Evolutionary conservation across 2,329 filamentous ascomycete species (phyloP).

Genomic region (Phoma herbarum): DNA sequence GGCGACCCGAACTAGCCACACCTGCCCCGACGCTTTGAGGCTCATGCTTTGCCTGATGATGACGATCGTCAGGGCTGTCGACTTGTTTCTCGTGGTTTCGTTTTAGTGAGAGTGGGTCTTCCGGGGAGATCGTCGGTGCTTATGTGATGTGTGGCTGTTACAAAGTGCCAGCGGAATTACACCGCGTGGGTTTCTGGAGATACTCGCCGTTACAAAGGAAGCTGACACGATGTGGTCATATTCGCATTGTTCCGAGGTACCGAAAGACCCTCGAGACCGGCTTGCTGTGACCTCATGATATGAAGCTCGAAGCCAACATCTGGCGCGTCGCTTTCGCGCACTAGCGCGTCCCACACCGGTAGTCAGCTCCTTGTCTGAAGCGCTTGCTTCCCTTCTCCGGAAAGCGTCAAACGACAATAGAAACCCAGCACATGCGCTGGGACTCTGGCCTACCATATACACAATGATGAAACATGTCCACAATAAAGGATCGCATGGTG

Average conservation of each 20-base stretch:
- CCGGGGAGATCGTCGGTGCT: slow-evolving; percentile 6
- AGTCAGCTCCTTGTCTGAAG: too few species aligned
- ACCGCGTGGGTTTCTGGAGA: neutral
- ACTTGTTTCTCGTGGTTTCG: neutral
- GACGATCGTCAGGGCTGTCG: neutral
- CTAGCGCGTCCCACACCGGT: neutral
- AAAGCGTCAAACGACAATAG: too few species aligned
- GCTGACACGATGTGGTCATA: neutral
- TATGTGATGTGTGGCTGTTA: neutral
- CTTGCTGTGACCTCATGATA: neutral
- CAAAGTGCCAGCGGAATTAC: neutral
- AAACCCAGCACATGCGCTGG: too few species aligned
- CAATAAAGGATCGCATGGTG: too few species aligned
- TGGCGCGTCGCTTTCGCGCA: neutral
- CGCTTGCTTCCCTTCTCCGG: too few species aligned
- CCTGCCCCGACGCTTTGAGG: neutral
- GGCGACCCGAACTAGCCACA: neutral
- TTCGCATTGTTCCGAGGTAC: neutral
- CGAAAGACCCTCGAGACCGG: too few species aligned
- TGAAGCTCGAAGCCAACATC: neutral
- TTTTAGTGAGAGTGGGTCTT: neutral
- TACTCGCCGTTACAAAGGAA: neutral
- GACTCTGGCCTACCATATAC: too few species aligned
- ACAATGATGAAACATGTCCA: too few species aligned
- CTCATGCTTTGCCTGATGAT: neutral